Evolutionary conservation across 2,329 filamentous ascomycete species (phyloP).

Genomic region (Xylaria sp.): DNA sequence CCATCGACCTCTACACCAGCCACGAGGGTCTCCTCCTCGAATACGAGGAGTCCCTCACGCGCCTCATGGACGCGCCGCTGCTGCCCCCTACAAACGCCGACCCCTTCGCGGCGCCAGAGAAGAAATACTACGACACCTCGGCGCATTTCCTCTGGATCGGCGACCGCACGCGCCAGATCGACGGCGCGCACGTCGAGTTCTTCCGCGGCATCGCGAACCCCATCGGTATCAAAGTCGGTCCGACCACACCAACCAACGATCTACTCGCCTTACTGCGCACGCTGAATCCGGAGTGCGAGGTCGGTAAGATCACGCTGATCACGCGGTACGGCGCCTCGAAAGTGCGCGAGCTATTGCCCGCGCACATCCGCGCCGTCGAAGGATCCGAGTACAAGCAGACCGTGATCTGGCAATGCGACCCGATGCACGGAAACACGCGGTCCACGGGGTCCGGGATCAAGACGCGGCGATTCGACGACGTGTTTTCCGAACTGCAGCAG

Average conservation of each 20-base stretch:
- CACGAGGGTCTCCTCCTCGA: conserved; percentile 92
- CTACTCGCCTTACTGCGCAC: conserved; percentile 70
- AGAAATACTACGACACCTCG: conserved; percentile 86
- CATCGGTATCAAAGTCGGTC: conserved; percentile 93
- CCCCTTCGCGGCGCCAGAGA: conserved; percentile 30
- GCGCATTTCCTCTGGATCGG: conserved; percentile 98
- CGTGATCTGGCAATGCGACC: conserved; percentile 97
- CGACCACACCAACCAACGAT: too few relatives aligned
- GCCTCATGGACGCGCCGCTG: conserved; percentile 61
- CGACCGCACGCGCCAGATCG: conserved; percentile 88
- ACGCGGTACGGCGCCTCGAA: conserved; percentile 84
- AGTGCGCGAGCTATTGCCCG: conserved; percentile 69
- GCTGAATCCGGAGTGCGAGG: conserved; percentile 75
- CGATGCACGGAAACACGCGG: conserved; percentile 85
- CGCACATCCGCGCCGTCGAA: conserved; percentile 85
- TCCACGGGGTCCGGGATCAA: conserved; percentile 75
- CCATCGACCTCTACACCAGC: conserved; percentile 90
- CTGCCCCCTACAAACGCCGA: conserved; percentile 39
- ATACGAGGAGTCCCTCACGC: conserved; percentile 85
- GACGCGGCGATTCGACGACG: conserved; percentile 85
- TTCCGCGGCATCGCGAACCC: conserved; percentile 95
- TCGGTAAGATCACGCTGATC: conserved; percentile 93
- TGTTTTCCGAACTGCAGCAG: conserved; percentile 78
- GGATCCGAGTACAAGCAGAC: conserved; percentile 59
- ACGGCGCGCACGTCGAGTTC: conserved; percentile 93